Evolutionary conservation across 352 stramenopile species (phyloP).

Genomic region (Phytophthora kernoviae): DNA sequence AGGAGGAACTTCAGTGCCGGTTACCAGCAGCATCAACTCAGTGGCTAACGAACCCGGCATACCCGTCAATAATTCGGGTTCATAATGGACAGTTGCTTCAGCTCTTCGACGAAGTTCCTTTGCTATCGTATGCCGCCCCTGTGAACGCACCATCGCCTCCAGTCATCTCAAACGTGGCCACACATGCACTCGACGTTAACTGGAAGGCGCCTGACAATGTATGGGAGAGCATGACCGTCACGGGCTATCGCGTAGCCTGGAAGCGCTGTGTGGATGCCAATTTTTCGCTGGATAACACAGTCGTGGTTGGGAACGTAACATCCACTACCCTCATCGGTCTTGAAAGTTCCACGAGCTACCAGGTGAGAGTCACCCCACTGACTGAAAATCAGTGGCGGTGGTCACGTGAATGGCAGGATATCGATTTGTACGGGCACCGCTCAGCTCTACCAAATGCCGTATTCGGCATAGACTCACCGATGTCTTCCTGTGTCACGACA

Average conservation of each 20-base stretch:
- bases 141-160: conserved; percentile 40
- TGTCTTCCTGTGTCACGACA: conserved; percentile 58
- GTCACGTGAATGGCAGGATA: conserved; percentile 45
- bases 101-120: conserved; percentile 58
- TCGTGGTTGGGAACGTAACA: conserved; percentile 91
- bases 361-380: conserved; percentile 79
- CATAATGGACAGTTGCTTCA: conserved; percentile 60
- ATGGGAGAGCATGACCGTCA: conserved; percentile 82
- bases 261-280: conserved; percentile 38
- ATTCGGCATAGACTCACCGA: conserved; percentile 46
- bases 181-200: conserved; percentile 78
- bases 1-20: conserved; percentile 77
- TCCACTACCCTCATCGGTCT: conserved; percentile 88
- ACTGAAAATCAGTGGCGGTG: conserved; percentile 63
- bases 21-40: conserved; percentile 50
- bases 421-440: conserved; percentile 90
- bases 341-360: conserved; percentile 58
- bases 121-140: conserved; percentile 71
- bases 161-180: conserved; percentile 76
- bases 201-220: conserved; percentile 69
- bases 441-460: conserved; percentile 51
- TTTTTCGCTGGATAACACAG: conserved; percentile 32
- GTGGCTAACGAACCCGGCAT: conserved; percentile 38
- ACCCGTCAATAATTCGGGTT: conserved; percentile 66
- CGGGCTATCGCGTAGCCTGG: conserved; percentile 80